Base-by-base conservation (phyloP, 306 rosid species). In the Hippophae tibetana region DNA sequence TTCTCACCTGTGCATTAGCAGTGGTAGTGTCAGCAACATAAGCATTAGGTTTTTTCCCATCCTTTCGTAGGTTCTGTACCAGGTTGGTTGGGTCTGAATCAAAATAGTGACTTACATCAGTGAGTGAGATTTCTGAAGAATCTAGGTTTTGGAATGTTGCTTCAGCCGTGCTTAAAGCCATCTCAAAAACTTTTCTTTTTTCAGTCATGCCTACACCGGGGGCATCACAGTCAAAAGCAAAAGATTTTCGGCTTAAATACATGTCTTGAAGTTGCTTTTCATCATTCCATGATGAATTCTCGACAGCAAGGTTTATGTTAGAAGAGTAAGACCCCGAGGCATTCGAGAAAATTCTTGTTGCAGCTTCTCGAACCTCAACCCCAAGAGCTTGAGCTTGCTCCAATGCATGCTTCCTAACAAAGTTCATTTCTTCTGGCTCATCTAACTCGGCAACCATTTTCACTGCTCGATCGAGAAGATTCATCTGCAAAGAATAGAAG, bases 111-210 rank as follows among this genome's bases (percentile, higher is more conserved):
- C 99, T 92, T 49, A 92, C 99, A 66, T 92, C 99, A 58, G 99
- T 92, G 65, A 92, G 94, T 8, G 99, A 92, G 79, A 92, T 92
- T 64, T 92, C 99, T 3, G 99, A 92, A 3, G 97, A 92, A 72
- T 92, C 99, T 5, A 88, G 93, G 75, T 92, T 92, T 57, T 92
- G 99, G 84, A 92, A 92, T n/a, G 99, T 92, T 61, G 99, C 97
- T 1, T 88, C 99, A 42, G 97, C 99, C 47, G 99, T 92, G 85
- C 95, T 88, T 50, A 92, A 75, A 62, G 97, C 99, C 99, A 92
- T 88, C 86, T 92, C 99, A 18, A 92, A 92, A 53, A 92, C 97
- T 66, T 92, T 71, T 50, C 95, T 80, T 38, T 92, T 92, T 69
- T 88, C 99, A 13, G 79, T 71, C 99, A 92, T 92, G 74, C 99